A percentile compares a stretch with the other conserved stretches of the same genome.
Evolutionary conservation across 495 filamentous ascomycete genomes (phyloP).

Genomic region (Tuber melanosporum): DNA sequence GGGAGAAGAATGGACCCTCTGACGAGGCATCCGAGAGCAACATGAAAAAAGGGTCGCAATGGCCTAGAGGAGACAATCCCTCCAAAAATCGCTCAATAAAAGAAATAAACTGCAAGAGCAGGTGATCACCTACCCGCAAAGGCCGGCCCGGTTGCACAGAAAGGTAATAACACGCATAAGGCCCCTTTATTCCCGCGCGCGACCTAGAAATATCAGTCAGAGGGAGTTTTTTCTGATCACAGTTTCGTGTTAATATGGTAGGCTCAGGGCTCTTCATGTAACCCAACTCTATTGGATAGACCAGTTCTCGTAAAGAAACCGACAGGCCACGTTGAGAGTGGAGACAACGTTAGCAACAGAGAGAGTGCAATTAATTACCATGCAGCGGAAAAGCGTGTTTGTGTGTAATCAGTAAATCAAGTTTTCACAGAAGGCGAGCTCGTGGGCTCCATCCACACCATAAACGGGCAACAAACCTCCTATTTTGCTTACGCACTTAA

Average conservation of each 20-base stretch:
- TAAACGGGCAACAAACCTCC: background rate
- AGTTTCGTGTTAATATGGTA: background rate
- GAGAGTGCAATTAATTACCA: constrained; percentile 25
- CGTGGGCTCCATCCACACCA: background rate
- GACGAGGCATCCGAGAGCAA: background rate
- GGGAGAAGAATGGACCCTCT: background rate
- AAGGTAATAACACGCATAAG: constrained; percentile 38
- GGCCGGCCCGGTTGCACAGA: constrained; percentile 34
- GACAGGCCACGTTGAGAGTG: constrained; percentile 5
- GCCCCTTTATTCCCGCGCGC: constrained; percentile 40
- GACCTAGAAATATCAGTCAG: constrained; percentile 33
- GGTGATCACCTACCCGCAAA: constrained; percentile 32
- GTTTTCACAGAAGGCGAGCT: background rate
- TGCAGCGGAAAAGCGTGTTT: constrained; percentile 38
- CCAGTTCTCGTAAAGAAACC: constrained; percentile 1
- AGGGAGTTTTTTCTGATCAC: constrained; percentile 3
- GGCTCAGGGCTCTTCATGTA: background rate
- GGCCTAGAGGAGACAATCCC: background rate
- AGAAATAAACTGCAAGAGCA: constrained; percentile 9
- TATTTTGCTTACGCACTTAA: constrained; percentile 1
- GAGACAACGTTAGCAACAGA: constrained; percentile 4
- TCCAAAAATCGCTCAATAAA: constrained; percentile 23
- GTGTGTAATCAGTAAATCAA: constrained; percentile 23
- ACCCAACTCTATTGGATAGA: background rate
- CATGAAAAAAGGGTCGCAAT: background rate